phyloP scores from a whole-genome alignment of 192 early-diverging fungal species.

The Borealophlyctis nickersoniae region DNA sequence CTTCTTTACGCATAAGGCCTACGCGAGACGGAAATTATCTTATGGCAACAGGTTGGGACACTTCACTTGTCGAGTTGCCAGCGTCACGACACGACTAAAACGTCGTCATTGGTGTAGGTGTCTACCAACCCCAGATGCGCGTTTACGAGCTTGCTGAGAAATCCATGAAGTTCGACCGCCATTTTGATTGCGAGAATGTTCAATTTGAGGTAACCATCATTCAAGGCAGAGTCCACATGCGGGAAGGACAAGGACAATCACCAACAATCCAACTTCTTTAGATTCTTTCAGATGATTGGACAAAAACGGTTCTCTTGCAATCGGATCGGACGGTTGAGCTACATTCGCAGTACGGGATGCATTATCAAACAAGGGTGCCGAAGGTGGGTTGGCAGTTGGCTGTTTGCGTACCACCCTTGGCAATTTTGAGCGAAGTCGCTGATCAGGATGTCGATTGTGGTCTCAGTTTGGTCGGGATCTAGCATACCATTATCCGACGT shows the following conservation, averaged over 20 bases:
- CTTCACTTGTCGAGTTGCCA: too few relatives aligned
- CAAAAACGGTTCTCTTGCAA: slow-evolving; percentile 89
- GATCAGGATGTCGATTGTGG: neutral
- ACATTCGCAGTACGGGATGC: slow-evolving; percentile 92
- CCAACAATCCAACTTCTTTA: neutral
- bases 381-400: slow-evolving; percentile 46
- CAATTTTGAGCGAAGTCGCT: too few relatives aligned
- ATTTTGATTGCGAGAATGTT: slow-evolving; percentile 91
- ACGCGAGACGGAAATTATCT: slow-evolving; percentile 84
- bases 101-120: slow-evolving; percentile 54
- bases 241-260: neutral
- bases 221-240: neutral
- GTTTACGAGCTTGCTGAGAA: slow-evolving; percentile 89
- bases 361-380: slow-evolving; percentile 91
- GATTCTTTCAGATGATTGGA: slow-evolving; percentile 97
- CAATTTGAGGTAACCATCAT: slow-evolving; percentile 36
- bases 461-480: slow-evolving; percentile 85
- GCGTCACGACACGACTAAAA: too few relatives aligned
- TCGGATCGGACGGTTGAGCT: slow-evolving; percentile 88
- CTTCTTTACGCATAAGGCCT: slow-evolving; percentile 74
- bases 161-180: slow-evolving; percentile 98
- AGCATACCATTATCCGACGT: slow-evolving; percentile 86
- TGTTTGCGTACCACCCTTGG: neutral
- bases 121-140: slow-evolving; percentile 98
- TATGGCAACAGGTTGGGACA: slow-evolving; percentile 75